Conservation (phyloP, 2,329 filamentous ascomycete genomes). For the Aspergillus texensis region DNA sequence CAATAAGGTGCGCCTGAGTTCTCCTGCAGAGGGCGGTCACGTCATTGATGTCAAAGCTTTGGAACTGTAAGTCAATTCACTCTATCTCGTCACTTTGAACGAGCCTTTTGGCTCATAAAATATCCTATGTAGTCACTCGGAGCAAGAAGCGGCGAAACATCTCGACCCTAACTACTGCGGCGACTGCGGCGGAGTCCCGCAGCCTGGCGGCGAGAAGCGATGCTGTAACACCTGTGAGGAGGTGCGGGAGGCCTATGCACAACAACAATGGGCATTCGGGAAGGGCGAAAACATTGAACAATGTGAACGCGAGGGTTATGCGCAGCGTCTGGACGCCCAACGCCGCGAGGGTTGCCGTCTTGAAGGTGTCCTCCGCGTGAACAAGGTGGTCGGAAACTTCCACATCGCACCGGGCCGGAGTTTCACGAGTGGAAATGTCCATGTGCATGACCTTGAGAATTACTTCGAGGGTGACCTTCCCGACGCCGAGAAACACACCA, state of each 20-base stretch:
- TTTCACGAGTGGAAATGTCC: constrained; percentile 95
- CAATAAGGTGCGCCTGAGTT: constrained; percentile 80
- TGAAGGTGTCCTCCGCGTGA: constrained; percentile 87
- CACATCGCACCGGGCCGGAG: constrained; percentile 94
- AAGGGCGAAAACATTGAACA: constrained; percentile 91
- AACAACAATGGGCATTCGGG: constrained; percentile 90
- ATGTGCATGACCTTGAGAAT: constrained; percentile 96
- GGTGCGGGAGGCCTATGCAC: constrained; percentile 90
- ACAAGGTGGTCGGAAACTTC: constrained; percentile 99
- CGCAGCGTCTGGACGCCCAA: constrained; percentile 83
- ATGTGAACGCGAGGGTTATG: constrained; percentile 92
- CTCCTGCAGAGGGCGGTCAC: constrained; percentile 72
- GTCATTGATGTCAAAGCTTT: constrained; percentile 72
- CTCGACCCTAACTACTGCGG: constrained; percentile 93
- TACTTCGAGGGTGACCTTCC: constrained; percentile 72
- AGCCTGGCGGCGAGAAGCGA: constrained; percentile 73
- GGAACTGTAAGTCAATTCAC: constrained; percentile 59
- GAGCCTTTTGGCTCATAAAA: neutral
- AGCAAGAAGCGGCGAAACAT: constrained; percentile 71
- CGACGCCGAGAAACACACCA: constrained; percentile 73
- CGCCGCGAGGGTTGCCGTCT: constrained; percentile 91
- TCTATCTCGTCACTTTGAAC: constrained; percentile 10
- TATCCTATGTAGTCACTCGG: constrained; percentile 58
- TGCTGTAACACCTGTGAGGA: constrained; percentile 98
- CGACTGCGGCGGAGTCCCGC: constrained; percentile 85